Conservation (phyloP, 2,329 filamentous ascomycete genomes). For the Ascochyta koolunga region DNA sequence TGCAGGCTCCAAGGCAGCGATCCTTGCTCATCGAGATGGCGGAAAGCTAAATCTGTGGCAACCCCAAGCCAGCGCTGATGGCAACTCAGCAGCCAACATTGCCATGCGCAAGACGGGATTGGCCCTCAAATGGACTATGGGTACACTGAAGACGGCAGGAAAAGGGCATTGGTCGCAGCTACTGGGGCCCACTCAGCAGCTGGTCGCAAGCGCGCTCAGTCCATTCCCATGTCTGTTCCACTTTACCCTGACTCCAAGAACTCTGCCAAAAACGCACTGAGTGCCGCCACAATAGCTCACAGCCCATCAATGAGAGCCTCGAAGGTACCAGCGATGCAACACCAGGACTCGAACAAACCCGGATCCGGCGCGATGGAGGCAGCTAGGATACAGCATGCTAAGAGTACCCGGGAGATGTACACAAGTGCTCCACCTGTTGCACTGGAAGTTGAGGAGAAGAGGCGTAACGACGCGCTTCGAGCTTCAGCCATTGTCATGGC, state of each 20-base stretch:
- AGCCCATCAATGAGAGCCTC: constrained; percentile 45
- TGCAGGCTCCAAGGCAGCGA: constrained; percentile 75
- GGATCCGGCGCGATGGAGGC: constrained; percentile 62
- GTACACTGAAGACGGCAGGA: constrained; percentile 59
- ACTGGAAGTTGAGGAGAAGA: constrained; percentile 75
- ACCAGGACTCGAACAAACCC: constrained; percentile 45
- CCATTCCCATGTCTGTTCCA: constrained; percentile 56
- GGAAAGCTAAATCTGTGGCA: constrained; percentile 59
- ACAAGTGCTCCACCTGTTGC: constrained; percentile 75
- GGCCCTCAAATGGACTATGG: constrained; percentile 54
- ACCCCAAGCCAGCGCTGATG: constrained; percentile 57
- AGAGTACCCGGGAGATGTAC: constrained; percentile 75
- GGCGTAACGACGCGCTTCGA: constrained; percentile 72
- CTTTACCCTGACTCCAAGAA: constrained; percentile 64
- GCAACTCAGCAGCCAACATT: constrained; percentile 72
- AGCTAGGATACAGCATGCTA: constrained; percentile 69
- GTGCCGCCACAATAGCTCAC: constrained; percentile 73
- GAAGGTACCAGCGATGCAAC: constrained; percentile 11
- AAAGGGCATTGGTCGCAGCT: constrained; percentile 75
- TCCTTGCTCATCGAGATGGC: constrained; percentile 66
- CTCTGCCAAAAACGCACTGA: constrained; percentile 71
- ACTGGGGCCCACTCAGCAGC: constrained; percentile 71
- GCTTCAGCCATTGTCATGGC: constrained; percentile 91
- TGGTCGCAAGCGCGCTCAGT: constrained; percentile 66
- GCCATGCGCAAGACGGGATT: constrained; percentile 64